Conservation (phyloP, 176 grass and related monocot genomes). For the Phragmites australis region DNA sequence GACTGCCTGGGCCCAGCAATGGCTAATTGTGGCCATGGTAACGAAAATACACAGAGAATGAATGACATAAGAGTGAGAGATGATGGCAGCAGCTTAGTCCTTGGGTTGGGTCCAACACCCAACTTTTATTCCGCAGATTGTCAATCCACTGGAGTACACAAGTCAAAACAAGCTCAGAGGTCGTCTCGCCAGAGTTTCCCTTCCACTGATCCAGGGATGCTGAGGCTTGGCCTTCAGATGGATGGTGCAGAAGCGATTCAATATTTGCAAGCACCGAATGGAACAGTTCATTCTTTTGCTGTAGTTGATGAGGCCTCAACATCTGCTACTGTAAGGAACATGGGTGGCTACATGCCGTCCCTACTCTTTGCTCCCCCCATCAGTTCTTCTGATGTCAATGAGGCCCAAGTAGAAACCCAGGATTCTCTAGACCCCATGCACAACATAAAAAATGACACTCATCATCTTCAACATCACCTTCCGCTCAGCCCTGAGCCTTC, state of each 20-base stretch:
- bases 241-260: conserved; percentile 40
- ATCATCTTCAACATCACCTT: conserved; percentile 39
- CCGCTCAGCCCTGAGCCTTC: conserved; percentile 61
- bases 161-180: conserved; percentile 39
- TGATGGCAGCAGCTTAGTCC: conserved; percentile 66
- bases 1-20: conserved; percentile 43
- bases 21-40: conserved; percentile 18
- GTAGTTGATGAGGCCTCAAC: conserved; percentile 72
- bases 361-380: conserved; percentile 57
- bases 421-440: conserved; percentile 41
- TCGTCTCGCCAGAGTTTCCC: conserved; percentile 40
- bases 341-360: conserved; percentile 73
- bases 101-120: conserved; percentile 77
- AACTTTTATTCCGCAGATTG: conserved; percentile 58
- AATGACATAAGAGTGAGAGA: conserved; percentile 45
- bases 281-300: conserved; percentile 33
- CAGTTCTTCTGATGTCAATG: conserved; percentile 17
- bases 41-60: conserved; percentile 23
- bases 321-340: conserved; percentile 62
- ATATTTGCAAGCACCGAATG: conserved; percentile 28
- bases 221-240: conserved; percentile 57
- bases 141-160: conserved; percentile 16
- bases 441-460: neutral
- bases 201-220: conserved; percentile 44
- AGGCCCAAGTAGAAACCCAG: conserved; percentile 14